These are phyloP conservation scores for Gymnopus androsaceus DNA, from an alignment of 1,284 basidiomycete genomes.

Conservation along the genomic window DNA sequence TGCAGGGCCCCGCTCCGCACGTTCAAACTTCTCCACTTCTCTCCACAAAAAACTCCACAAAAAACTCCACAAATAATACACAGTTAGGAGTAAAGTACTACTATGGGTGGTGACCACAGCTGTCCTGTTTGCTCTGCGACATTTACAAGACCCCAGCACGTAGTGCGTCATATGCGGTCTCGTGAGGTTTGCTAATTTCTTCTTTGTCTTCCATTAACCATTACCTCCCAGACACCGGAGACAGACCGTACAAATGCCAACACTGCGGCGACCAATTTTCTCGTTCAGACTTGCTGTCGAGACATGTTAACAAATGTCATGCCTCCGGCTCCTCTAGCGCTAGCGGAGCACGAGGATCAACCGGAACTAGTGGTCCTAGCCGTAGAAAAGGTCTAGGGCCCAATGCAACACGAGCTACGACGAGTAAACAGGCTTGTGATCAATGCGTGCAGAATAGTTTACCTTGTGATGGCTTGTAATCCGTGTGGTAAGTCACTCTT, in stretches of 20 bases:
- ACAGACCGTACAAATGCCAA: conserved; percentile 88
- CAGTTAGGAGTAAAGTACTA: no score
- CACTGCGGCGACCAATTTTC: conserved; percentile 90
- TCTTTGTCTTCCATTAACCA: conserved; percentile 21
- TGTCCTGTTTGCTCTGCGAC: conserved; percentile 85
- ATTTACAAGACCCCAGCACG: conserved; percentile 88
- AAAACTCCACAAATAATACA: no score
- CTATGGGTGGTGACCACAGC: conserved; percentile 3
- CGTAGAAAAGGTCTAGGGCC: conserved; percentile 54
- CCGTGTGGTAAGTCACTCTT: conserved; percentile 69
- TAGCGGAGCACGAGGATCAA: no score
- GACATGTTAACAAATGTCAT: conserved; percentile 91
- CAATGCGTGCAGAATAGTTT: conserved; percentile 82
- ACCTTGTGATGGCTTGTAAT: conserved; percentile 78
- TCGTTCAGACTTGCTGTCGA: conserved; percentile 81
- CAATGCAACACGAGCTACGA: conserved; percentile 66
- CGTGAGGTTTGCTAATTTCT: conserved; percentile 50
- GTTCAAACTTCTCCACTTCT: no score
- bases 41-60: no score
- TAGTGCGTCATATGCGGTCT: conserved; percentile 86
- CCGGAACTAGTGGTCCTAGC: conserved; percentile 36
- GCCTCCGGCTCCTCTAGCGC: no score
- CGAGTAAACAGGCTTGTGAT: conserved; percentile 81
- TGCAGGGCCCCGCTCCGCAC: no score
- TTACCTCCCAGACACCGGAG: conserved; percentile 95